Conservation (phyloP, 2,329 filamentous ascomycete genomes). For the Zymoseptoria pseudotritici region DNA sequence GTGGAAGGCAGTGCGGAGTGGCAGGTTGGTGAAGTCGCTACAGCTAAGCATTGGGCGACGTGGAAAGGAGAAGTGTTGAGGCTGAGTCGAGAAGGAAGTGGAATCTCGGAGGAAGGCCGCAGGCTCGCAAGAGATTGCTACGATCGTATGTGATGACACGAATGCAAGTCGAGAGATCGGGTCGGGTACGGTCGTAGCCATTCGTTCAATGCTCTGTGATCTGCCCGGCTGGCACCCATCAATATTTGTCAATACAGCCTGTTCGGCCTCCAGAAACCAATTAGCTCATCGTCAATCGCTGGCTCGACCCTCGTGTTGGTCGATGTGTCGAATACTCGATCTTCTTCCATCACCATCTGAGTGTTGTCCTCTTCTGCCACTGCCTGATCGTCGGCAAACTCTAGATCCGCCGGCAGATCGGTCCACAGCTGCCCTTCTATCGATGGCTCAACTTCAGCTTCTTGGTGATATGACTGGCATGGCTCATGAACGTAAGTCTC, state of each 20-base stretch:
- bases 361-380: too few relatives aligned
- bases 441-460: background rate
- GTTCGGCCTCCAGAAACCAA: constrained; percentile 40
- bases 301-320: background rate
- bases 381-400: background rate
- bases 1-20: too few relatives aligned
- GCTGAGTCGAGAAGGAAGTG: background rate
- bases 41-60: background rate
- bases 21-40: background rate
- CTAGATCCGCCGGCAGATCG: background rate
- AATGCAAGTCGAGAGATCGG: background rate
- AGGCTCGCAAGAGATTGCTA: background rate
- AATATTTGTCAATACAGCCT: constrained; percentile 34
- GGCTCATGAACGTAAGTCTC: too few relatives aligned
- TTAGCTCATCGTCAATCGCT: constrained; percentile 14
- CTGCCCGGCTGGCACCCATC: background rate
- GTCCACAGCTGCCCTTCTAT: background rate
- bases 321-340: background rate
- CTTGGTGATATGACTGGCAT: background rate
- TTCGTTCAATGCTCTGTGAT: too few relatives aligned
- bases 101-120: background rate
- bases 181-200: too few relatives aligned
- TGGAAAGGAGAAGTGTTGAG: background rate
- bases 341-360: too few relatives aligned
- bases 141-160: background rate